These are phyloP conservation scores for Capsaspora owczarzaki DNA, from an alignment of 78 protist genomes.

Conservation along the genomic window DNA sequence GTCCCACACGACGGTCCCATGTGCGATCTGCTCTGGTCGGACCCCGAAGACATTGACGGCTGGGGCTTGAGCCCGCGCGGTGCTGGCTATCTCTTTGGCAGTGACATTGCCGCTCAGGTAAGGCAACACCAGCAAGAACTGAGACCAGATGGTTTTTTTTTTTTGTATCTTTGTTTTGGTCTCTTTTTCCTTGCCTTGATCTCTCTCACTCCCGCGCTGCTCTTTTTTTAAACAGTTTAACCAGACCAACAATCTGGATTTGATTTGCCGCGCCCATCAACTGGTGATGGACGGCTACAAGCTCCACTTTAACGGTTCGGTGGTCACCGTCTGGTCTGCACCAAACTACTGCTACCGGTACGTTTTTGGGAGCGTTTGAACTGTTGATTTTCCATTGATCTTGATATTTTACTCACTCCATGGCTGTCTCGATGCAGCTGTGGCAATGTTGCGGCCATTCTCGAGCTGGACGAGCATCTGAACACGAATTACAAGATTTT, in stretches of 20 bases:
- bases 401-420: no score
- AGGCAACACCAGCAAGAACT: neutral
- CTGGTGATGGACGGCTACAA: slow-evolving; percentile 94
- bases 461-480: slow-evolving; percentile 85
- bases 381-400: no score
- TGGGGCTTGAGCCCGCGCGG: slow-evolving; percentile 98
- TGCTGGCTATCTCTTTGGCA: slow-evolving; percentile 98
- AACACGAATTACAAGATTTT: slow-evolving; percentile 72
- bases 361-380: no score
- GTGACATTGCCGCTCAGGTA: slow-evolving; percentile 29
- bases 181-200: slow-evolving; percentile 1
- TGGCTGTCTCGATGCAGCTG: no score
- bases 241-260: slow-evolving; percentile 66
- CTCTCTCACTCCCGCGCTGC: neutral
- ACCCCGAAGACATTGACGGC: slow-evolving; percentile 93
- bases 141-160: neutral
- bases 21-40: slow-evolving; percentile 99
- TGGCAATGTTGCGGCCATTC: slow-evolving; percentile 93
- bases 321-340: slow-evolving; percentile 99
- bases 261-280: slow-evolving; percentile 98
- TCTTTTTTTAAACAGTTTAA: slow-evolving; percentile 64
- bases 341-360: slow-evolving; percentile 98
- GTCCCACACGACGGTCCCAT: slow-evolving; percentile 99
- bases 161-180: neutral
- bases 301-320: slow-evolving; percentile 23